Conservation (phyloP, 2,329 filamentous ascomycete genomes). For the Scleromitrula shiraiana region DNA sequence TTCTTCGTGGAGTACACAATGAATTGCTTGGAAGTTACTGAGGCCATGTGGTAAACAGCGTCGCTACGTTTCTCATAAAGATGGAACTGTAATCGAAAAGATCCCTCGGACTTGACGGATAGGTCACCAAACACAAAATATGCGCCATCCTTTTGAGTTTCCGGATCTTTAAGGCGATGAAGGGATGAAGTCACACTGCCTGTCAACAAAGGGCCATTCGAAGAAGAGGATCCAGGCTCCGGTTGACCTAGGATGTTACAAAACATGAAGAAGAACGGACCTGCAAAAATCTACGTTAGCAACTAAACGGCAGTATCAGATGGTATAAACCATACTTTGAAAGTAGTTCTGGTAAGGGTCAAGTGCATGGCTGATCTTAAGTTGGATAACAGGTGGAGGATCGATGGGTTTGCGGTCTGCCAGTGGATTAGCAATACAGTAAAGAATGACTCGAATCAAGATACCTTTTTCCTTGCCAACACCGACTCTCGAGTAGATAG, state of each 20-base stretch:
- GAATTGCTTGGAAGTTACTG: constrained; percentile 58
- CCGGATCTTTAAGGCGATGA: constrained; percentile 67
- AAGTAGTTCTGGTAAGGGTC: constrained; percentile 42
- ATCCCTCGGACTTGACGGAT: constrained; percentile 67
- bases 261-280: constrained; percentile 43
- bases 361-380: constrained; percentile 40
- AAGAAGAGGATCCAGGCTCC: constrained; percentile 16
- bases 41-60: constrained; percentile 20
- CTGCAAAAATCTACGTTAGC: constrained; percentile 23
- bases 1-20: constrained; percentile 57
- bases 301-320: neutral
- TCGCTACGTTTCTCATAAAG: constrained; percentile 59
- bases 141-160: constrained; percentile 67
- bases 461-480: constrained; percentile 69
- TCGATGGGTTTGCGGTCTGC: constrained; percentile 79
- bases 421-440: constrained; percentile 6
- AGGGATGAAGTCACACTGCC: constrained; percentile 75
- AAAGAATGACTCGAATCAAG: constrained; percentile 10
- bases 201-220: constrained; percentile 46
- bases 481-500: constrained; percentile 57
- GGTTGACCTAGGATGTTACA: constrained; percentile 32
- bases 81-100: constrained; percentile 66
- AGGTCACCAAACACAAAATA: constrained; percentile 92
- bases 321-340: constrained; percentile 44
- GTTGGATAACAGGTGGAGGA: constrained; percentile 75